These are phyloP conservation scores for Odontarrhena argentea DNA, from an alignment of 345 rosid species.

Conservation along the genomic window DNA sequence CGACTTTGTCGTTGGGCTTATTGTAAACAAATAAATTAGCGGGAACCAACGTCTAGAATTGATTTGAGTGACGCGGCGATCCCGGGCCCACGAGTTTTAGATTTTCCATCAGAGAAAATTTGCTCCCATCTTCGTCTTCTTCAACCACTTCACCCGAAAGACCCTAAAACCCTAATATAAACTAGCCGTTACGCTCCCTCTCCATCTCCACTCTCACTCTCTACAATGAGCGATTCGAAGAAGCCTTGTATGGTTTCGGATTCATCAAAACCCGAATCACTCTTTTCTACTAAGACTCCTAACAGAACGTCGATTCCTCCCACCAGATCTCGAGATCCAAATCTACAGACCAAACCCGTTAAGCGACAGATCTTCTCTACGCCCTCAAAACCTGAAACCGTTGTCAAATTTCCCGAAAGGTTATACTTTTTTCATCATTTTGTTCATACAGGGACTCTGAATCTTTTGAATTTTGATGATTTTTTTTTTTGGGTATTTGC, in stretches of 20 bases:
- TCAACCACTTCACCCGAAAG: neutral
- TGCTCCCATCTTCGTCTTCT: slow-evolving; percentile 10
- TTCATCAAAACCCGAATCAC: slow-evolving; percentile 16
- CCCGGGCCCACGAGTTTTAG: neutral
- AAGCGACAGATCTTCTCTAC: slow-evolving; percentile 51
- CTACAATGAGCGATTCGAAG: slow-evolving; percentile 49
- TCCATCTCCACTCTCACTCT: neutral
- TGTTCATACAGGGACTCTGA: neutral
- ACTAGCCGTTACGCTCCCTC: slow-evolving; percentile 24
- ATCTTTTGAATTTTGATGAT: neutral
- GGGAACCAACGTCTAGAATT: slow-evolving; percentile 59
- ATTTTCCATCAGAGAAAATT: neutral
- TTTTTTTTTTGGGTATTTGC: neutral
- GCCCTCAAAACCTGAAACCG: slow-evolving; percentile 24
- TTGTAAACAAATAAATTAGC: slow-evolving; percentile 29
- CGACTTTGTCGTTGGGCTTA: no score
- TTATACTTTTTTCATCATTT: slow-evolving; percentile 19
- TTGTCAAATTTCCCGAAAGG: slow-evolving; percentile 50
- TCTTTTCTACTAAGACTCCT: slow-evolving; percentile 52
- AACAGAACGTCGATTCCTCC: slow-evolving; percentile 42
- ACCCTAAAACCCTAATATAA: slow-evolving; percentile 31
- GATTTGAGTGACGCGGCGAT: slow-evolving; percentile 54
- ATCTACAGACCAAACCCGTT: slow-evolving; percentile 40
- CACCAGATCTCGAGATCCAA: slow-evolving; percentile 35
- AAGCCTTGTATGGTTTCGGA: slow-evolving; percentile 30